Evolutionary conservation across 2,329 filamentous ascomycete genomes (phyloP).

Genomic region (Epichloe bromicola): DNA sequence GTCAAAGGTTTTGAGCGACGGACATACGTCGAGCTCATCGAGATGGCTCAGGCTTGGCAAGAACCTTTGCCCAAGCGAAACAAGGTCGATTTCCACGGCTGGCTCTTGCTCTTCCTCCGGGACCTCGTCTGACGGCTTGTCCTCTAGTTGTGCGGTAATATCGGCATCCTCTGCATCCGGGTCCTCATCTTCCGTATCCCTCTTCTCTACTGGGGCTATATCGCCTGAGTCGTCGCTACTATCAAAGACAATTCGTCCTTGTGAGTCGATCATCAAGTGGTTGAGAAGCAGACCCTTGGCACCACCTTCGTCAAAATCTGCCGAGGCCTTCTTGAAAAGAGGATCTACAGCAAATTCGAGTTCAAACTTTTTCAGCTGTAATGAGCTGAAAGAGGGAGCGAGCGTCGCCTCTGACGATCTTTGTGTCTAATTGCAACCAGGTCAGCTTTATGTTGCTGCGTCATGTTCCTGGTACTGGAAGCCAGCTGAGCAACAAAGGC

Average conservation of each 20-base stretch:
- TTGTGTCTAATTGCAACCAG: conserved; percentile 33
- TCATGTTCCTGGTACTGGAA: not conserved
- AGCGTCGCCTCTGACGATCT: conserved; percentile 88
- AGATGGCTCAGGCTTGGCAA: conserved; percentile 69
- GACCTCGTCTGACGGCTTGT: conserved; percentile 29
- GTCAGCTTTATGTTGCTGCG: not conserved
- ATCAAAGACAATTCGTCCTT: conserved; percentile 92
- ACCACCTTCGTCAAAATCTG: conserved; percentile 95
- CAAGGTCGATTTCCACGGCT: conserved; percentile 63
- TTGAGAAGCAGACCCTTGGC: conserved; percentile 92
- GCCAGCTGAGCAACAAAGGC: not conserved
- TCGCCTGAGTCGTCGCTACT: conserved; percentile 78
- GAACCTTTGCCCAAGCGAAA: conserved; percentile 62
- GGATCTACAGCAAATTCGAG: conserved; percentile 94
- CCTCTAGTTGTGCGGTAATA: conserved; percentile 24
- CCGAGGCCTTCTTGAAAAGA: conserved; percentile 97
- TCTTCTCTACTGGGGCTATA: conserved; percentile 21
- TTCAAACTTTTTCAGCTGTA: conserved; percentile 95
- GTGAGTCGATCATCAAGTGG: conserved; percentile 86
- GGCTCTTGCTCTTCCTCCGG: conserved; percentile 37
- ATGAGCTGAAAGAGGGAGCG: conserved; percentile 70
- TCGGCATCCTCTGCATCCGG: conserved; percentile 18
- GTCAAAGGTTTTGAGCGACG: conserved; percentile 87
- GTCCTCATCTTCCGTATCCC: conserved; percentile 26
- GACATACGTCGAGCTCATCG: conserved; percentile 84